Base-by-base conservation (phyloP, 2,329 filamentous ascomycete genomes). In the Pseudogymnoascus sp. region DNA sequence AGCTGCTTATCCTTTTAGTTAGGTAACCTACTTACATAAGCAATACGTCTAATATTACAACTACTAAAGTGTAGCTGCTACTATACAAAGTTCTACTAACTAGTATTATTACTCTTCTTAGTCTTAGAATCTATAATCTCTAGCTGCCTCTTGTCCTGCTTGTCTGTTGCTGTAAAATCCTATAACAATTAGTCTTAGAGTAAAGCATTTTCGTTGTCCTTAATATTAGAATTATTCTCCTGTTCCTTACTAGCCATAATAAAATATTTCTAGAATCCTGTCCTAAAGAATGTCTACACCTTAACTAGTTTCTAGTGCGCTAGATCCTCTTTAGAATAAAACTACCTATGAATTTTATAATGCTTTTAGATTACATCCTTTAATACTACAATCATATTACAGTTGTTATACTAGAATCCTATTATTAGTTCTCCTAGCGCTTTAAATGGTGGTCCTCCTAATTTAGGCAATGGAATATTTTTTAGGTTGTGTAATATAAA, bases 11-110 rank as follows among this genome's bases (percentile, higher is more conserved):
- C 53, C 21, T 42, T 61, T n/a, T 25, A 21, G 23, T 63, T 38
- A 11, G 50, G 62, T 10, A 61, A 63, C 62, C 62, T 63, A 33
- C 62, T 63, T 47, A 25, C 23, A 63, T 63, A 35, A 63, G 62
- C 35, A 7, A 61, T 61, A n/a, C 16, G 59, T 37, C 59, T 42
- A 3, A 61, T 21, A n/a, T 61, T 61, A n/a, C 59, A 23, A 42
- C 59, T 25, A 12, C 59, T 33, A 40, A 61, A 16, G 38, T 61
- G 59, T 6, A 10, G 59, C 4, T 21, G 16, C 59, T 5, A 40
- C 23, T 61, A 33, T 10, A 40, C 16, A 40, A 61, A 61, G 16
- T 61, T 40, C 59, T 8, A 61, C 28, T 8, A 61, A 37, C 59
- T 10, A 25, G 59, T 60, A 61, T 61, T 38, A n/a, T 61, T 8